Conservation (phyloP, 352 stramenopile genomes). For the Phytophthora lateralis region DNA sequence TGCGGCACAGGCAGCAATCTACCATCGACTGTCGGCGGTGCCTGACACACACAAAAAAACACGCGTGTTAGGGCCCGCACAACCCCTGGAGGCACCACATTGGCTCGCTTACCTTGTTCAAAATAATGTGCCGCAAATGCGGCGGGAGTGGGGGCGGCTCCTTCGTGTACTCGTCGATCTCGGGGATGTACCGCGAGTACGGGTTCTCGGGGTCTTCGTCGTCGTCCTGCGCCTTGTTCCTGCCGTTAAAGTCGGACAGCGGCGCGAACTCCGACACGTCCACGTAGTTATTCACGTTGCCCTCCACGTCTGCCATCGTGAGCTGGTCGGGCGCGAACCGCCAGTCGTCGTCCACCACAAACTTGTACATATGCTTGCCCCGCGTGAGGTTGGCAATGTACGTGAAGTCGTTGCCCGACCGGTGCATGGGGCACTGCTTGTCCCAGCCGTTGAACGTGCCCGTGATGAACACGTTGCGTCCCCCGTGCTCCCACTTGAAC, state of each 20-base stretch:
- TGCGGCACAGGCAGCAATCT: conserved; percentile 96
- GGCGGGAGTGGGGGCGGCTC: conserved; percentile 98
- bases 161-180: conserved; percentile 99
- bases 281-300: conserved; percentile 99
- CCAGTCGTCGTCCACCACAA: conserved; percentile 99
- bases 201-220: conserved; percentile 89
- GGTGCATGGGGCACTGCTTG: conserved; percentile 99
- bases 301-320: conserved; percentile 98
- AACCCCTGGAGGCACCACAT: conserved; percentile 11
- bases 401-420: conserved; percentile 99
- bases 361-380: conserved; percentile 99
- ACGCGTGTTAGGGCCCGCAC: conserved; percentile 21
- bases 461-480: conserved; percentile 97
- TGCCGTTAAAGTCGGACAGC: conserved; percentile 74
- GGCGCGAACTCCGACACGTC: conserved; percentile 98
- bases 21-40: conserved; percentile 94
- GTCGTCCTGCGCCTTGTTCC: conserved; percentile 49
- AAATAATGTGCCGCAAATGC: conserved; percentile 99
- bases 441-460: conserved; percentile 99
- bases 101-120: conserved; percentile 96
- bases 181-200: conserved; percentile 96
- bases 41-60: conserved; percentile 45
- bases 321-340: conserved; percentile 93
- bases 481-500: conserved; percentile 99
- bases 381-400: conserved; percentile 98